Base-by-base conservation (phyloP, 2,329 filamentous ascomycete genomes). In the Proliferodiscus dingleyae region DNA sequence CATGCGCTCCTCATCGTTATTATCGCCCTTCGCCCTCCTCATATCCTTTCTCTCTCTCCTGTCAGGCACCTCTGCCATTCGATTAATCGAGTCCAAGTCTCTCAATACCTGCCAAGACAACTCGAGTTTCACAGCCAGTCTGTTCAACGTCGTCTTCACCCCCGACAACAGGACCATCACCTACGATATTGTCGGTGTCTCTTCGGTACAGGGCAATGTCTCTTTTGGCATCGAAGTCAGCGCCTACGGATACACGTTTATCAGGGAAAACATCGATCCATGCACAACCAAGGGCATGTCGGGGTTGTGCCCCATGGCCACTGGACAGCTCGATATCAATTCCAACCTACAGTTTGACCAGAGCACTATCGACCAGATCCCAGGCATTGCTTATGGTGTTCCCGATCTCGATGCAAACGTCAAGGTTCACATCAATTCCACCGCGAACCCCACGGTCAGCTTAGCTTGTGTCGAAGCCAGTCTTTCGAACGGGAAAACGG, bases 361-460 rank as follows among this genome's bases (percentile, higher is more conserved):
- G 10, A 70, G 73, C 21, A 78, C 85, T 30, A 69, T 87, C 48
- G 68, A 70, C 19, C 67, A 78, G 43, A 82, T 97, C 60, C 90
- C 90, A 47, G 80, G 79, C 39, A 91, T 96, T 61, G 87, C 89
- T 42, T 97, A 93, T 69, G 84, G 78, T 41, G 85, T 97, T 34
- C 90, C 90, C 39, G 91, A 96, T 73, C 75, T 96, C 43, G 91
- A 97, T 66, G 89, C 89, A 51, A 84, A 80, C 41, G 86, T 95
- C 41, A 81, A 78, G 60, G 81, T 96, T 60, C 83, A 82, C 59
- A 88, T 96, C 72, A 91, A 87, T 64, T 74, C 78, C 53, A 83
- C 79, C 5, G 70, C 76, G 11, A 61, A 62, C 33, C 71, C 69
- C 5, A 73, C 76, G 43, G 69, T 77, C 41, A 81, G 76, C 58